Conservation (phyloP, 768 basidiomycete genomes). For the Holtermanniella nyarrowii region DNA sequence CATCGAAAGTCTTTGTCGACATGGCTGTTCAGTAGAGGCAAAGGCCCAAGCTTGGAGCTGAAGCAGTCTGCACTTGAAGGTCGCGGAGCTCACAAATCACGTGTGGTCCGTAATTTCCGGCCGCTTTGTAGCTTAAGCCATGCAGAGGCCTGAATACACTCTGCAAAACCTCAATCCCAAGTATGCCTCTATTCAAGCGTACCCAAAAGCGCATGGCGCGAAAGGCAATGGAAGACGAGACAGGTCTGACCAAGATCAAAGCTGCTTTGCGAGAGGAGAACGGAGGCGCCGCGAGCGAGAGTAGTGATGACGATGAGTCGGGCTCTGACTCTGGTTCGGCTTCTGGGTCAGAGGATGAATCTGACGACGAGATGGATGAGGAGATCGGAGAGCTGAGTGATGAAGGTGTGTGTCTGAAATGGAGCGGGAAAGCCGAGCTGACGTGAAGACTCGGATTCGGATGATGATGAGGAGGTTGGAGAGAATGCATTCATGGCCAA, state of each 20-base stretch:
- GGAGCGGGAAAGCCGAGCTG: conserved; percentile 4
- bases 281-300: conserved; percentile 12
- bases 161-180: too few species aligned
- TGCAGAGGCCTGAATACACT: too few species aligned
- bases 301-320: conserved; percentile 9
- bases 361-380: conserved; percentile 5
- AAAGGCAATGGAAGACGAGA: conserved; percentile 22
- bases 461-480: conserved; percentile 7
- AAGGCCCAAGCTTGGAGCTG: too few species aligned
- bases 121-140: too few species aligned
- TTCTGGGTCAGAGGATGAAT: conserved; percentile 1
- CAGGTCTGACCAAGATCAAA: conserved; percentile 18
- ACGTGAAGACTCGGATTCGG: conserved; percentile 3
- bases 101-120: too few species aligned
- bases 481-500: conserved; percentile 1
- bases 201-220: conserved; percentile 25
- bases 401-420: not conserved
- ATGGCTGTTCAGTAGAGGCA: too few species aligned
- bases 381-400: not conserved
- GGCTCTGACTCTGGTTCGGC: conserved; percentile 9
- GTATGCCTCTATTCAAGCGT: conserved; percentile 31
- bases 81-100: too few species aligned
- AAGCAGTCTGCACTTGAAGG: too few species aligned
- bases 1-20: too few species aligned
- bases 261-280: conserved; percentile 9